Evolutionary conservation across 805 yeast species (phyloP), one percentile per base, ranked within the genome.

Genomic region (Jamesozyma gamospora): DNA sequence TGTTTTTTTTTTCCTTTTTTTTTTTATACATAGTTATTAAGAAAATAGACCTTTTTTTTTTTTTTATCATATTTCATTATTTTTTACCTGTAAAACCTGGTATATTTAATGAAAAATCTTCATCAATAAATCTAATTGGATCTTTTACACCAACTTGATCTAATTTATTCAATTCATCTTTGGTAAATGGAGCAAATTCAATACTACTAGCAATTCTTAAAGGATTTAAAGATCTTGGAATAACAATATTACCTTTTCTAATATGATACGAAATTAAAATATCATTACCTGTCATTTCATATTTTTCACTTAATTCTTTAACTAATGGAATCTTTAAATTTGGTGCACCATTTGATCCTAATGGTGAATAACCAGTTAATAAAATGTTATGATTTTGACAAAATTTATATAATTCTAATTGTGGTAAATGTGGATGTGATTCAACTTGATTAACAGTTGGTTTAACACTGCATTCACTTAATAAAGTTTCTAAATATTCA

Each of bases 161-260:
- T 43, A 73, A 50, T 18, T 48, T 47, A n/a, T 56, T 53, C 37
- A 72, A 40, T 35, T 74, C 78, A 35, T 65, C 70, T 15, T 52
- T 49, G 25, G 66, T 53, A 29, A 75, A 59, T 14, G 66, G 60
- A 28, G 64, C 62, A 37, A 59, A 48, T 44, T 63, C 60, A 31
- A 65, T 52, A 52, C 69, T 68, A 16, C 62, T 48, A 21, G 58
- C 55, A 37, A 84, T 72, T 56, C 94, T 74, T 18, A 69, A 70
- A n/a, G 72, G 65, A 37, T 81, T 83, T 13, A 77, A 67, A 0
- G 94, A 79, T 63, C 88, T 75, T 34, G 92, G 86, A 35, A 83
- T 60, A 2, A 72, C 77, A 9, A 69, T 66, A 40, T 81, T 68
- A 2, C 83, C 87, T 31, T 74, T 67, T 44, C 71, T 64, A 18